phyloP scores from a whole-genome alignment of 371 early-diverging fungal species.

The Actinomortierella ambigua region DNA sequence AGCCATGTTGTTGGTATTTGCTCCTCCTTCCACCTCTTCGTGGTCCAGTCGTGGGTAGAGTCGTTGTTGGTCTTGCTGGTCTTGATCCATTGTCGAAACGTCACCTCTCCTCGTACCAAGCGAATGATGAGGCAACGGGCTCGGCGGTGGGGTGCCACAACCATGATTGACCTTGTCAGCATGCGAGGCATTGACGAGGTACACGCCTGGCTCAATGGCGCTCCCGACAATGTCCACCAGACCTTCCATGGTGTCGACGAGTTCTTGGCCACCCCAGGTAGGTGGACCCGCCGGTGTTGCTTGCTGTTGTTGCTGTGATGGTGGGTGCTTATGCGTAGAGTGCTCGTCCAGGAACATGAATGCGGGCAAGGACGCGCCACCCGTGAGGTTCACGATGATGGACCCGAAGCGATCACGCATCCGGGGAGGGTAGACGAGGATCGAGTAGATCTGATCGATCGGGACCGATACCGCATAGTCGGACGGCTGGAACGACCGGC shows the following conservation, averaged over 20 bases:
- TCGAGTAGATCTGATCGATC: constrained; percentile 49
- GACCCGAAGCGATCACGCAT: constrained; percentile 59
- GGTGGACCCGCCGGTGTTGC: constrained; percentile 14
- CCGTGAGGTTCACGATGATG: constrained; percentile 51
- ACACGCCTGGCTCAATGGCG: constrained; percentile 42
- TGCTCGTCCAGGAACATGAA: constrained; percentile 60
- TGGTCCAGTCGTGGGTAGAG: constrained; percentile 16
- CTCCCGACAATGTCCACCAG: constrained; percentile 38
- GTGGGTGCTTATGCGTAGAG: too few relatives aligned
- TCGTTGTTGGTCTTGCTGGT: neutral
- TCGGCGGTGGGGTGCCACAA: constrained; percentile 17
- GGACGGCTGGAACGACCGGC: constrained; percentile 44
- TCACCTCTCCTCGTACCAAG: too few relatives aligned
- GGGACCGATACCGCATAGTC: constrained; percentile 56
- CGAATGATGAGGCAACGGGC: too few relatives aligned
- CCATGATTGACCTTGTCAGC: constrained; percentile 47
- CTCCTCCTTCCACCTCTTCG: neutral
- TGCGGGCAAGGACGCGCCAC: constrained; percentile 56
- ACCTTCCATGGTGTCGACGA: constrained; percentile 37
- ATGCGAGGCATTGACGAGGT: constrained; percentile 40
- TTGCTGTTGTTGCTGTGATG: neutral
- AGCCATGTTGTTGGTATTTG: neutral
- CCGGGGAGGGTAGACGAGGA: constrained; percentile 53
- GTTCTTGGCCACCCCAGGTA: constrained; percentile 33
- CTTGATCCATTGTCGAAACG: neutral